phyloP scores from a whole-genome alignment of 495 filamentous ascomycete genomes.

The Podospora fimiseda region DNA sequence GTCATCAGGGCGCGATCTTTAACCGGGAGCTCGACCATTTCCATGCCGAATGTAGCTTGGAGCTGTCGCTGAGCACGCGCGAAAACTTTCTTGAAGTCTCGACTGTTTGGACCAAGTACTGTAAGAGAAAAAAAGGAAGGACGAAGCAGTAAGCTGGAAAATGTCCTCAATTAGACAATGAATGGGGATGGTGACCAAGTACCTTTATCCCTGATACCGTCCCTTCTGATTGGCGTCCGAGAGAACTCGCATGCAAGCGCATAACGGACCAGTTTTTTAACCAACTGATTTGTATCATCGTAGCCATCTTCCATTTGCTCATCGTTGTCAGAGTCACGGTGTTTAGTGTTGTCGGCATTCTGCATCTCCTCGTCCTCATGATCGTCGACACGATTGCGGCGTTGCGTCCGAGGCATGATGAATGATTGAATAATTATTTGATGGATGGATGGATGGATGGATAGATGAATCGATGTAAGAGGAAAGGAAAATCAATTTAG shows the following conservation, averaged over 20 bases:
- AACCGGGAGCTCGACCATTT: slow-evolving; percentile 71
- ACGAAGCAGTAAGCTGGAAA: too few relatives aligned
- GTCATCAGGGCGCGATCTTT: slow-evolving; percentile 81
- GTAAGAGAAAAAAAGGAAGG: slow-evolving; percentile 6
- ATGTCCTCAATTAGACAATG: too few relatives aligned
- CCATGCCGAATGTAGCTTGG: slow-evolving; percentile 69
- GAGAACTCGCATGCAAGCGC: slow-evolving; percentile 83
- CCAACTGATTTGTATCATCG: slow-evolving; percentile 49
- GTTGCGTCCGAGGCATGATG: background rate
- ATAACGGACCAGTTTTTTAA: slow-evolving; percentile 87
- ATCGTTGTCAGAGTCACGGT: slow-evolving; percentile 31
- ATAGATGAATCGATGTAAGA: too few relatives aligned
- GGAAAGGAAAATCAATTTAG: background rate
- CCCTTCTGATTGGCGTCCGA: slow-evolving; percentile 66
- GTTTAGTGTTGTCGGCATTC: slow-evolving; percentile 5
- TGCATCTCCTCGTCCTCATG: slow-evolving; percentile 20
- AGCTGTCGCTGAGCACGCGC: slow-evolving; percentile 61
- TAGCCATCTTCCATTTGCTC: slow-evolving; percentile 29
- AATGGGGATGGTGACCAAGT: too few relatives aligned
- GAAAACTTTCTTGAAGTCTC: slow-evolving; percentile 65
- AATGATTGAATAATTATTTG: background rate
- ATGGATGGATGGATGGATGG: background rate
- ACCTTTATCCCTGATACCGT: slow-evolving; percentile 74
- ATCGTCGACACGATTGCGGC: slow-evolving; percentile 2
- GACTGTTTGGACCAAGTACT: slow-evolving; percentile 49